Percentiles rank a stretch among this genome's conserved stretches.
phyloP scores from a whole-genome alignment of 179 eudicot species.

The Vitellaria paradoxa region DNA sequence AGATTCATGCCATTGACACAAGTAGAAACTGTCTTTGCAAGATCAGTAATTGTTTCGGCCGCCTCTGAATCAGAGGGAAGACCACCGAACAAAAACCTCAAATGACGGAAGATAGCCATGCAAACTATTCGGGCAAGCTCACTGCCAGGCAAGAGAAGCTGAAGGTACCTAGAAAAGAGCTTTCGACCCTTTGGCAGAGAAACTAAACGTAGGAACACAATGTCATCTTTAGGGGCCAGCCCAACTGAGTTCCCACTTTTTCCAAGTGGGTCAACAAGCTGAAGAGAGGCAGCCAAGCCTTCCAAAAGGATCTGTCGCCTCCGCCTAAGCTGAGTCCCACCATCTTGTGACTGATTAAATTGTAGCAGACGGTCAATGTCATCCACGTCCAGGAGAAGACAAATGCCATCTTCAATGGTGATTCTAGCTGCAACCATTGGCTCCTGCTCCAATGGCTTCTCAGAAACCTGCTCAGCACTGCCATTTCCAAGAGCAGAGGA shows the following conservation, averaged over 20 bases:
- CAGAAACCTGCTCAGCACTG: constrained; percentile 40
- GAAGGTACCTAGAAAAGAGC: constrained; percentile 68
- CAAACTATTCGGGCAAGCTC: constrained; percentile 78
- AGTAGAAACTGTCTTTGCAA: constrained; percentile 54
- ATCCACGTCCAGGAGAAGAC: constrained; percentile 85
- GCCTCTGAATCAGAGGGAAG: constrained; percentile 53
- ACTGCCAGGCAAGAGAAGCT: constrained; percentile 56
- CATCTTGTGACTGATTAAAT: constrained; percentile 76
- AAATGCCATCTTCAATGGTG: constrained; percentile 79
- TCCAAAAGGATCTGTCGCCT: constrained; percentile 73
- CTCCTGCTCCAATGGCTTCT: constrained; percentile 87
- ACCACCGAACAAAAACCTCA: constrained; percentile 83
- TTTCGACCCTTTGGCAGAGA: constrained; percentile 91
- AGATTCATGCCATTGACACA: constrained; percentile 76
- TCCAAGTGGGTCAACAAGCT: constrained; percentile 88
- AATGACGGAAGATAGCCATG: constrained; percentile 92
- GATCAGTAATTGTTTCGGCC: constrained; percentile 47
- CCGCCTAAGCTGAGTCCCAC: constrained; percentile 63
- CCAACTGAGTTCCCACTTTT: constrained; percentile 47
- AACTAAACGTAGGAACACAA: constrained; percentile 68
- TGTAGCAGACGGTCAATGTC: constrained; percentile 83
- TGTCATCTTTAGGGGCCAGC: constrained; percentile 60
- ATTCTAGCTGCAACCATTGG: constrained; percentile 98
- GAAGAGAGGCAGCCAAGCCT: constrained; percentile 84
- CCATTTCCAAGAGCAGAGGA: constrained; percentile 40